These are phyloP conservation scores for Stenogyne calaminthoides DNA, from an alignment of 305 asterid species.

Conservation along the genomic window DNA sequence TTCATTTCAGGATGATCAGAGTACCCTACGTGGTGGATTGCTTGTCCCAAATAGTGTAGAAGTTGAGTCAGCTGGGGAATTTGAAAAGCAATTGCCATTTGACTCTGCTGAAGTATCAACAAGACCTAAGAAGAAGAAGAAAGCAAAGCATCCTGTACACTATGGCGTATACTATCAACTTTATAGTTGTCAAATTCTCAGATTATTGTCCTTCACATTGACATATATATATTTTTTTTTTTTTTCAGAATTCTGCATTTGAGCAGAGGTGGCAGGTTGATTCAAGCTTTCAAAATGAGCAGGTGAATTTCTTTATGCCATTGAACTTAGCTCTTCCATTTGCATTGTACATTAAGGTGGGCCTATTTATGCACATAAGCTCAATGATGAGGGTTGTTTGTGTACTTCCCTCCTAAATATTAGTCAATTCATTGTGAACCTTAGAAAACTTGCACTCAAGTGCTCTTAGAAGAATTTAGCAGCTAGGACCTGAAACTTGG, in stretches of 20 bases:
- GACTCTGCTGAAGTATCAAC: slow-evolving; percentile 66
- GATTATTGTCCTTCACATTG: slow-evolving; percentile 21
- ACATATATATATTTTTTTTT: neutral
- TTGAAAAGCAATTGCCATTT: slow-evolving; percentile 58
- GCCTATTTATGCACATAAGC: slow-evolving; percentile 16
- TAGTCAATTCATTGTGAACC: neutral
- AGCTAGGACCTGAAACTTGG: slow-evolving; percentile 6
- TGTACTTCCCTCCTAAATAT: neutral
- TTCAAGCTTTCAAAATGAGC: slow-evolving; percentile 66
- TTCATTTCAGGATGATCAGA: slow-evolving; percentile 90
- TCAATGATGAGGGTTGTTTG: neutral
- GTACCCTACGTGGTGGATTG: slow-evolving; percentile 64
- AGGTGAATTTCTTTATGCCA: slow-evolving; percentile 49
- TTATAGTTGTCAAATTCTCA: slow-evolving; percentile 22
- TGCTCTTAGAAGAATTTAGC: neutral
- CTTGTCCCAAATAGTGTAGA: slow-evolving; percentile 58
- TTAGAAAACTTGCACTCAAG: neutral
- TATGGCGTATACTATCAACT: slow-evolving; percentile 14
- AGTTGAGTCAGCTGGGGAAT: slow-evolving; percentile 66
- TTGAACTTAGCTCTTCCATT: neutral
- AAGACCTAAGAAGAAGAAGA: slow-evolving; percentile 82
- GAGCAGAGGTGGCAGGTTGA: slow-evolving; percentile 78
- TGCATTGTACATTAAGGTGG: neutral
- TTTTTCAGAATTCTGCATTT: slow-evolving; percentile 53
- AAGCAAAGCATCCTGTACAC: slow-evolving; percentile 68